phyloP scores from a whole-genome alignment of 2,329 filamentous ascomycete genomes.

The Zymoseptoria pseudotritici region DNA sequence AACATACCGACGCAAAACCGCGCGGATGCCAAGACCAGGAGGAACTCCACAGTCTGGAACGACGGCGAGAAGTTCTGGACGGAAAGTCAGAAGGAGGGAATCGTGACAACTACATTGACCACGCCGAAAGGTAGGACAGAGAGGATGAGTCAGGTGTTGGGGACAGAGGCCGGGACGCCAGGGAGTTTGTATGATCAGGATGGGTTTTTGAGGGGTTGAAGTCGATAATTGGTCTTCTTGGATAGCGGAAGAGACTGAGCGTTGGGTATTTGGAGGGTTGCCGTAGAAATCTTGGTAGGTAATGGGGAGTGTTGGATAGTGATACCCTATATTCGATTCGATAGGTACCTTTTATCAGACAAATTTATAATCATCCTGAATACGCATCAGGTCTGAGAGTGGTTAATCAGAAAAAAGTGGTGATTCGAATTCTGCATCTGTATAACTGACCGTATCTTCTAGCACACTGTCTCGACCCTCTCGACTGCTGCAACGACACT shows the following conservation, averaged over 20 bases:
- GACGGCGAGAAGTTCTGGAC: slow-evolving; percentile 28
- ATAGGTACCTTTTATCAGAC: background rate
- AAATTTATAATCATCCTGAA: background rate
- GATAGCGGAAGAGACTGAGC: too few relatives aligned
- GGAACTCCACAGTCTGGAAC: slow-evolving; percentile 36
- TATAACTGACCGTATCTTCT: too few relatives aligned
- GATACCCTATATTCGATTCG: background rate
- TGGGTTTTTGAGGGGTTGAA: slow-evolving; percentile 28
- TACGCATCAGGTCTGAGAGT: too few relatives aligned
- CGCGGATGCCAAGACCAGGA: slow-evolving; percentile 28
- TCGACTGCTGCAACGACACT: too few relatives aligned
- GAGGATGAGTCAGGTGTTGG: slow-evolving; percentile 3
- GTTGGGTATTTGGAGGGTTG: background rate
- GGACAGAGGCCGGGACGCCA: slow-evolving; percentile 29
- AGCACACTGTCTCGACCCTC: too few relatives aligned
- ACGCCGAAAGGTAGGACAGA: background rate
- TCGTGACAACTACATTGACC: background rate
- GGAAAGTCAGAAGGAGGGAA: background rate
- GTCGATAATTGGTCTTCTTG: too few relatives aligned
- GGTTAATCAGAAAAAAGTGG: too few relatives aligned
- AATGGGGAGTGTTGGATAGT: background rate
- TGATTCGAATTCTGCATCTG: too few relatives aligned
- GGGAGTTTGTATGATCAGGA: slow-evolving; percentile 42
- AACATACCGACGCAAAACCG: background rate
- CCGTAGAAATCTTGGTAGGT: background rate